Base-by-base conservation (phyloP, 2,329 filamentous ascomycete species). In the Microcera coccophila region DNA sequence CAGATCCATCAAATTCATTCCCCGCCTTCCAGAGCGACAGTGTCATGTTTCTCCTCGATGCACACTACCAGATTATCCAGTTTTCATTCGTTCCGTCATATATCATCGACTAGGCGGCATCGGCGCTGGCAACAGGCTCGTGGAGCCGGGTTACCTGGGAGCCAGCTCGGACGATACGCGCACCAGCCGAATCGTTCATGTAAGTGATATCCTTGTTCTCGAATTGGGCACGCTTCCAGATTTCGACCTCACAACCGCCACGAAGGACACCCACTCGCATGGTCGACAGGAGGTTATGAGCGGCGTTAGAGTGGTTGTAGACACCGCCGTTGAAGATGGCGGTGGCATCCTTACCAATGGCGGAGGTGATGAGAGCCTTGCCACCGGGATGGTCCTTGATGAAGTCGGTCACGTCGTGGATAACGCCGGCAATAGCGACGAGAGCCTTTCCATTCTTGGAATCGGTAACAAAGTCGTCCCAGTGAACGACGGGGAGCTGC, bases 281-380 rank as follows among this genome's bases (percentile, higher is more conserved):
- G 54, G 87, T 93, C 7, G 85, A 90, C 50, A 94, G 77, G 48
- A 93, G 69, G 71, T 94, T 94, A 76, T 94, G 88, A 26, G 88
- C 88, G 42, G 87, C 88, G 70, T 94, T 94, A 64, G 84, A 89
- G 75, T 94, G 88, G 65, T 85, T 79, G 73, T 94, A 94, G 49
- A 94, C 85, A 70, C 88, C 88, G 53, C 88, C 88, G 67, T 94
- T 94, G 79, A 94, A 94, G 70, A 90, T 88, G 57, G 87, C 86
- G 14, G 88, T 93, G 42, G 87, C 87, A 51, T 94, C 88, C 74
- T 93, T 93, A 65, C 88, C 88, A 44, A 94, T 79, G 38, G 83
- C 87, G 20, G 84, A 86, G 54, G 73, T 80, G 71, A 94, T 93
- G 71, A 94, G 84, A 32, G 87, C 85, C 74, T 87, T 89, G 63